These are phyloP conservation scores for Dipodascopsis uninucleata DNA, from an alignment of 805 yeast genomes.

Conservation along the genomic window DNA sequence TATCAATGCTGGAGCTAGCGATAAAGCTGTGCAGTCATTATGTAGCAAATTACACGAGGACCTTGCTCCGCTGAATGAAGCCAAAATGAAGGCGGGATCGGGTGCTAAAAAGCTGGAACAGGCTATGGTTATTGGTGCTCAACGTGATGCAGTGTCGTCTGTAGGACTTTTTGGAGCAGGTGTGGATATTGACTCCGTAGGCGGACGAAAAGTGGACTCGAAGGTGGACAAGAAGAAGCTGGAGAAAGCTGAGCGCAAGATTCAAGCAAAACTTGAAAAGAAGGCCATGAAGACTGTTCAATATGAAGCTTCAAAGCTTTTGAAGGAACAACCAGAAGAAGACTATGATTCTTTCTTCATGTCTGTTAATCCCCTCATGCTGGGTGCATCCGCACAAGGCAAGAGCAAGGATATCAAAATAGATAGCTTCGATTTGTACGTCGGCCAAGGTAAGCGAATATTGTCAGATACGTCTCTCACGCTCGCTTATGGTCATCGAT, in stretches of 20 bases:
- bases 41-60: conserved; percentile 46
- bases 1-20: conserved; percentile 77
- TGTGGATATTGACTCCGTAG: conserved; percentile 75
- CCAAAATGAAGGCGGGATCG: conserved; percentile 51
- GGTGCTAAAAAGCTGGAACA: conserved; percentile 80
- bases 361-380: conserved; percentile 90
- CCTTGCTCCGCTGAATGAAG: conserved; percentile 56
- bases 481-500: conserved; percentile 86
- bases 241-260: conserved; percentile 95
- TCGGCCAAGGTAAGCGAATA: conserved; percentile 93
- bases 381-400: conserved; percentile 64
- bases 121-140: conserved; percentile 65
- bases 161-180: conserved; percentile 74
- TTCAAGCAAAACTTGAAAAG: conserved; percentile 95
- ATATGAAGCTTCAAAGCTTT: conserved; percentile 90
- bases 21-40: conserved; percentile 51
- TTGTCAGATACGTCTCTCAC: conserved; percentile 83
- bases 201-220: conserved; percentile 88
- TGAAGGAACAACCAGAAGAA: conserved; percentile 55
- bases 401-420: conserved; percentile 95
- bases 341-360: conserved; percentile 94
- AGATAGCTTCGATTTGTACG: conserved; percentile 89
- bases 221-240: conserved; percentile 94
- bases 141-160: conserved; percentile 63
- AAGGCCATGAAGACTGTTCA: conserved; percentile 56